These are phyloP conservation scores for Aspergillus piperis DNA, from an alignment of 2,329 filamentous ascomycete species.

Conservation along the genomic window DNA sequence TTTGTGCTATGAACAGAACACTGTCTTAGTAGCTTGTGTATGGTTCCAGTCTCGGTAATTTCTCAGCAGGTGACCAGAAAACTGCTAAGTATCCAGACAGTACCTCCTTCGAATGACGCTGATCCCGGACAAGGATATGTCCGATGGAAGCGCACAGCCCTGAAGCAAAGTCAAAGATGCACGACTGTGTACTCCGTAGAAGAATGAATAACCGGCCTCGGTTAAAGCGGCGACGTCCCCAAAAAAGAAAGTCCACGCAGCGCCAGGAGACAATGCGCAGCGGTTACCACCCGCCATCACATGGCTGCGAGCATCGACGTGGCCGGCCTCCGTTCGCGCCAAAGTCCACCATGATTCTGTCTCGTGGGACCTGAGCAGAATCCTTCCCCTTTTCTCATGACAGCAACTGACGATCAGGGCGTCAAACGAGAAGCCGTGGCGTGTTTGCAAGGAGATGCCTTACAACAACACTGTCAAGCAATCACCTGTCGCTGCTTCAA, in stretches of 20 bases:
- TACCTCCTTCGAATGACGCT: background rate
- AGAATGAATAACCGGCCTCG: background rate
- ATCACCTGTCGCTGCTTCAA: background rate
- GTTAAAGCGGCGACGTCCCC: background rate
- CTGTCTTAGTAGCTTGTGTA: background rate
- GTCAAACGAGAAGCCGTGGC: conserved; percentile 9
- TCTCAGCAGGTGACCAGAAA: too few relatives aligned
- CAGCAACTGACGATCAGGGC: conserved; percentile 6
- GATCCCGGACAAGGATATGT: background rate
- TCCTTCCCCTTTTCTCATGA: conserved; percentile 17
- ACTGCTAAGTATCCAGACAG: background rate
- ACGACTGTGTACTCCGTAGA: background rate
- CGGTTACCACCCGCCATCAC: conserved; percentile 14
- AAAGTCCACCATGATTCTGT: conserved; percentile 11
- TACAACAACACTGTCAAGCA: background rate
- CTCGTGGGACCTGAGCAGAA: conserved; percentile 14
- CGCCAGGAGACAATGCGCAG: background rate
- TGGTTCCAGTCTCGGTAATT: background rate
- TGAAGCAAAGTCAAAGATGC: background rate
- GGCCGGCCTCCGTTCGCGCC: conserved; percentile 21
- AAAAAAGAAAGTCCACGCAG: conserved; percentile 1
- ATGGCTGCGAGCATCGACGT: conserved; percentile 21
- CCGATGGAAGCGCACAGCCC: background rate
- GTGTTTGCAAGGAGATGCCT: conserved; percentile 3
- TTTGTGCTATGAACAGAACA: background rate